Conservation (phyloP, 441 rosid genomes). For the Corymbia calophylla region DNA sequence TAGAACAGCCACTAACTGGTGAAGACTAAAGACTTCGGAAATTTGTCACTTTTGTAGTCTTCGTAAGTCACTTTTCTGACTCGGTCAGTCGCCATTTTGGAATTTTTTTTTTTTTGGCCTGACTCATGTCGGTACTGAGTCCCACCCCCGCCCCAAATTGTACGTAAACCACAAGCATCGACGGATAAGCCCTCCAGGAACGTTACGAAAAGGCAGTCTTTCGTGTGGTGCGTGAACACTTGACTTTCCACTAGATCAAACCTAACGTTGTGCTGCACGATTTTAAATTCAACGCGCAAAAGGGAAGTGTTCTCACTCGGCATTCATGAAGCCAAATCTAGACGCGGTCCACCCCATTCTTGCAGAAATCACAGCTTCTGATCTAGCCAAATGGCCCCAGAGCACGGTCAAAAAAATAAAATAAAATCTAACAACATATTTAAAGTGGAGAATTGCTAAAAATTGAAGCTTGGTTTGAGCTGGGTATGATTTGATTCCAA, state of each 20-base stretch:
- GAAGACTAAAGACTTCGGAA: not conserved
- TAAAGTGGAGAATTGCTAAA: not conserved
- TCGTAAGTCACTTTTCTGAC: too few relatives aligned
- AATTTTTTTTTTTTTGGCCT: too few relatives aligned
- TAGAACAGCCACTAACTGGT: not conserved
- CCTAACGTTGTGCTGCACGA: not conserved
- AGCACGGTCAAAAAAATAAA: not conserved
- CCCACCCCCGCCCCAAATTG: not conserved
- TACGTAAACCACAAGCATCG: too few relatives aligned
- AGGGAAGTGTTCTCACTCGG: not conserved
- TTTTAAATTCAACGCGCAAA: not conserved
- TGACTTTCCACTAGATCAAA: not conserved
- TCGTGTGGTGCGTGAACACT: not conserved
- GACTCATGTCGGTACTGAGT: too few relatives aligned
- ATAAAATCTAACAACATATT: not conserved
- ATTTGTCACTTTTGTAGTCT: too few relatives aligned
- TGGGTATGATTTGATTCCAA: too few relatives aligned
- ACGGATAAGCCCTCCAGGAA: too few relatives aligned
- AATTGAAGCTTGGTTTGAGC: not conserved
- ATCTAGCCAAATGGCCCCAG: not conserved
- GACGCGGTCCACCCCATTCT: not conserved
- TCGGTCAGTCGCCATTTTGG: too few relatives aligned
- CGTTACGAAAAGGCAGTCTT: not conserved
- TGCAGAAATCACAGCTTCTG: not conserved
- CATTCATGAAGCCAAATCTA: not conserved